Percentiles rank a stretch among this genome's conserved stretches.
These are phyloP conservation scores for Cladosporium halotolerans DNA, from an alignment of 2,329 filamentous ascomycete species.

Conservation along the genomic window DNA sequence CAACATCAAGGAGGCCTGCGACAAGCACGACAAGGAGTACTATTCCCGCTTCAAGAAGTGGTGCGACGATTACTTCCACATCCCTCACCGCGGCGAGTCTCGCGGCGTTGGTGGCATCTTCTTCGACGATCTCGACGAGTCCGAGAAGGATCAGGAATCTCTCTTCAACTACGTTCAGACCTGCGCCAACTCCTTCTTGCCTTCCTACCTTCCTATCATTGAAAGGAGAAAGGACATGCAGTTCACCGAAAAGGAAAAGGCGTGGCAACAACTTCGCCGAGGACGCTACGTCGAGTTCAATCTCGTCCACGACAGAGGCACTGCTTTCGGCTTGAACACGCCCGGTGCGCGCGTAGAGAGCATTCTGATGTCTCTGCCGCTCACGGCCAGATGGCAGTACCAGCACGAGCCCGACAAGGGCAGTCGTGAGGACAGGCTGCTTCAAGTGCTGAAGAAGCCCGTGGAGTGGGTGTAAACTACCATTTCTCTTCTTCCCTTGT, in stretches of 20 bases:
- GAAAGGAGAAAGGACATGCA: conserved; percentile 86
- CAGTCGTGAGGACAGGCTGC: conserved; percentile 69
- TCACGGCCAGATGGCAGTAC: conserved; percentile 91
- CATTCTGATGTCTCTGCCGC: conserved; percentile 91
- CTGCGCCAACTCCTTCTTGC: conserved; percentile 78
- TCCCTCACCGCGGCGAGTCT: conserved; percentile 82
- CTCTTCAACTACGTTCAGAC: conserved; percentile 85
- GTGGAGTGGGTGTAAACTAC: conserved; percentile 52
- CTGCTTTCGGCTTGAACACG: conserved; percentile 87
- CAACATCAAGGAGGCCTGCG: conserved; percentile 86
- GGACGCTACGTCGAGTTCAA: conserved; percentile 99
- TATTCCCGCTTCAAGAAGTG: conserved; percentile 94
- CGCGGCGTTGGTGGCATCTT: conserved; percentile 94
- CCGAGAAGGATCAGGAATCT: conserved; percentile 79
- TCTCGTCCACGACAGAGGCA: conserved; percentile 91
- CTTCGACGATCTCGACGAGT: conserved; percentile 92
- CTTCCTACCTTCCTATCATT: conserved; percentile 84
- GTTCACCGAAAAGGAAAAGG: conserved; percentile 77
- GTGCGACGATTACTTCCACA: conserved; percentile 96
- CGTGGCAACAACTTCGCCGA: conserved; percentile 90
- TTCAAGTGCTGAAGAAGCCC: conserved; percentile 62
- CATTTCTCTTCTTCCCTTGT: background rate
- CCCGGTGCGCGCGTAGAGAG: conserved; percentile 89
- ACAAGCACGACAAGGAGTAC: conserved; percentile 86
- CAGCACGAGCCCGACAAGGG: conserved; percentile 80